Conservation (phyloP, 345 rosid genomes). For the Lumnitzera littorea region DNA sequence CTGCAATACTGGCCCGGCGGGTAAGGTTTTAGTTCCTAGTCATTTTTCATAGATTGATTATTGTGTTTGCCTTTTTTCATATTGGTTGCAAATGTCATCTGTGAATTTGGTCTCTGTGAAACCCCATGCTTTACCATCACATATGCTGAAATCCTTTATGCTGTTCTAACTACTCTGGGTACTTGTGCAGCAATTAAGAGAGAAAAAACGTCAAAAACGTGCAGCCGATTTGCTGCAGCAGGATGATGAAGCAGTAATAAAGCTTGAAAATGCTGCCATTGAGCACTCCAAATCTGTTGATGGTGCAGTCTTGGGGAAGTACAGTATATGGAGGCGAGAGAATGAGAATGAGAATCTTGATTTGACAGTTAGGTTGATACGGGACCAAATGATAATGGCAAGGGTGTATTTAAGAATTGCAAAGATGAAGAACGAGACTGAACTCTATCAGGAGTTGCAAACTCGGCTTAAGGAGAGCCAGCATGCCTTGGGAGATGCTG, state of each 20-base stretch:
- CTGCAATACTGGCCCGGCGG: slow-evolving; percentile 71
- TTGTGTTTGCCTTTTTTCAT: slow-evolving; percentile 1
- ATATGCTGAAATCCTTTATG: background rate
- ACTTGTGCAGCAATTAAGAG: slow-evolving; percentile 77
- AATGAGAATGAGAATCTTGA: slow-evolving; percentile 84
- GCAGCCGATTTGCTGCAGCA: slow-evolving; percentile 63
- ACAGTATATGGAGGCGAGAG: slow-evolving; percentile 93
- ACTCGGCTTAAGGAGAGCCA: slow-evolving; percentile 79
- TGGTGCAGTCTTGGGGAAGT: slow-evolving; percentile 89
- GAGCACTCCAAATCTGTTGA: slow-evolving; percentile 95
- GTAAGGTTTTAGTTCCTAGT: slow-evolving; percentile 26
- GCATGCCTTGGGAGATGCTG: slow-evolving; percentile 62
- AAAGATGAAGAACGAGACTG: slow-evolving; percentile 63
- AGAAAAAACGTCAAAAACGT: slow-evolving; percentile 69
- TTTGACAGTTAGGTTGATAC: slow-evolving; percentile 77
- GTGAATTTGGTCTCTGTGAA: background rate
- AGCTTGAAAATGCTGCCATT: slow-evolving; percentile 91
- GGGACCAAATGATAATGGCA: slow-evolving; percentile 97
- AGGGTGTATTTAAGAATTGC: slow-evolving; percentile 80
- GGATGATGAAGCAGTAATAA: slow-evolving; percentile 62
- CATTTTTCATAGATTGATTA: slow-evolving; percentile 3
- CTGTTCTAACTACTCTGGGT: slow-evolving; percentile 4
- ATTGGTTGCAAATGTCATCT: background rate
- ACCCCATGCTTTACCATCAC: background rate
- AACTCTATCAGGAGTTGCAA: slow-evolving; percentile 66